A percentile compares a stretch with the other conserved stretches of the same genome.
Evolutionary conservation across 441 rosid genomes (phyloP).

Genomic region (Erodium moschatum): DNA sequence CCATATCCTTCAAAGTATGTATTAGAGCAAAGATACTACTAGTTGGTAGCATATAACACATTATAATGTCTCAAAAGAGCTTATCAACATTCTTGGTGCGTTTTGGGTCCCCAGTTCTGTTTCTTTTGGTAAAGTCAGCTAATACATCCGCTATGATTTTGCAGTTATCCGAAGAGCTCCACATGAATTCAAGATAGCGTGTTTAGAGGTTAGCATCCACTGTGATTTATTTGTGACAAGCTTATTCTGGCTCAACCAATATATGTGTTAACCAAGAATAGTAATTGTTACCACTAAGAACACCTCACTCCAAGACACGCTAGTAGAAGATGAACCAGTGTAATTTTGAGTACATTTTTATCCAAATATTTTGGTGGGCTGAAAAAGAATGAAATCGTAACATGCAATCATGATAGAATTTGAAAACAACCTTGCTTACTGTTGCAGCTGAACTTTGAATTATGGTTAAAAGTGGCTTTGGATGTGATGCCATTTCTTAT

Average conservation of each 20-base stretch:
- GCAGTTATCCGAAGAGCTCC: conserved; percentile 96
- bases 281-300: neutral
- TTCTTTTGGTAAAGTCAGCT: conserved; percentile 19
- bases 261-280: neutral
- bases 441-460: neutral
- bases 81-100: neutral
- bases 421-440: neutral
- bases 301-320: neutral
- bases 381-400: neutral
- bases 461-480: neutral
- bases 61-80: neutral
- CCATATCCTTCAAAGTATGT: neutral
- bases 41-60: neutral
- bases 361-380: neutral
- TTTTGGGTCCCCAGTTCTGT: neutral
- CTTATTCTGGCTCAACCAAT: neutral
- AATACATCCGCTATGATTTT: conserved; percentile 10
- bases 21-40: neutral
- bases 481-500: conserved; percentile 7
- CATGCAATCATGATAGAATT: neutral
- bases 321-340: neutral
- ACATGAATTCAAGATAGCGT: conserved; percentile 94
- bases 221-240: neutral
- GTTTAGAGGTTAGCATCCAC: conserved; percentile 74
- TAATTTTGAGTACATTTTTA: neutral